Evolutionary conservation across 257 asterid genomes (phyloP).

Genomic region (Orobanche coerulescens): DNA sequence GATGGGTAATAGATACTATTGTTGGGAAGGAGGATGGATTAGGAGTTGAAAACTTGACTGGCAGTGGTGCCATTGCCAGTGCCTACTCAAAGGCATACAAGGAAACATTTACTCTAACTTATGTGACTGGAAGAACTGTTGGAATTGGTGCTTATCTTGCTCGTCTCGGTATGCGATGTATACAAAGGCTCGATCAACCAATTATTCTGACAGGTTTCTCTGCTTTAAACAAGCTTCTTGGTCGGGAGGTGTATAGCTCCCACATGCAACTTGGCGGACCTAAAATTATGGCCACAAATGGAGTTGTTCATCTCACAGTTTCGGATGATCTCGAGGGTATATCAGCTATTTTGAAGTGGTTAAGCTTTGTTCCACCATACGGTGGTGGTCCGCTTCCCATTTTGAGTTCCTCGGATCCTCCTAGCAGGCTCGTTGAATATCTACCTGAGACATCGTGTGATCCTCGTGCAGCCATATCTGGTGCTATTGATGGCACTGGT

Average conservation of each 20-base stretch:
- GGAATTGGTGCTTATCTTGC: conserved; percentile 98
- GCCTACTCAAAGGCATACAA: conserved; percentile 89
- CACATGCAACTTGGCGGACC: conserved; percentile 99
- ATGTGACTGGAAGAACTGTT: conserved; percentile 90
- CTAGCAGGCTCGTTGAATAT: conserved; percentile 63
- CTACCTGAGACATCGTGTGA: conserved; percentile 86
- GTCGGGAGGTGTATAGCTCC: conserved; percentile 94
- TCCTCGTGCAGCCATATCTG: conserved; percentile 92
- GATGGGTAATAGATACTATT: conserved; percentile 87
- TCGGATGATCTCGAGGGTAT: conserved; percentile 96
- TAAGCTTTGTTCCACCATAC: conserved; percentile 81
- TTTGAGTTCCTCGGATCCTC: conserved; percentile 61
- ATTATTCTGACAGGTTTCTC: conserved; percentile 96
- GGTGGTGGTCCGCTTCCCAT: conserved; percentile 89
- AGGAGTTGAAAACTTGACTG: conserved; percentile 81
- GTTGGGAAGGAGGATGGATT: conserved; percentile 86
- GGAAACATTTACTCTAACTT: conserved; percentile 87
- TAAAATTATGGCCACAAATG: conserved; percentile 95
- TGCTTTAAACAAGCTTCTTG: conserved; percentile 88
- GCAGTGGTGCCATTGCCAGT: conserved; percentile 98
- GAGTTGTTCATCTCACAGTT: conserved; percentile 94
- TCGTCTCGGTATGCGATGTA: conserved; percentile 97
- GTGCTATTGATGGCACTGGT: conserved; percentile 51
- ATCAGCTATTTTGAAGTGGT: conserved; percentile 80
- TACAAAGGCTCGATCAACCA: conserved; percentile 93